phyloP scores from a whole-genome alignment of 169 alveolate genomes.

The Plasmodium gaboni region DNA sequence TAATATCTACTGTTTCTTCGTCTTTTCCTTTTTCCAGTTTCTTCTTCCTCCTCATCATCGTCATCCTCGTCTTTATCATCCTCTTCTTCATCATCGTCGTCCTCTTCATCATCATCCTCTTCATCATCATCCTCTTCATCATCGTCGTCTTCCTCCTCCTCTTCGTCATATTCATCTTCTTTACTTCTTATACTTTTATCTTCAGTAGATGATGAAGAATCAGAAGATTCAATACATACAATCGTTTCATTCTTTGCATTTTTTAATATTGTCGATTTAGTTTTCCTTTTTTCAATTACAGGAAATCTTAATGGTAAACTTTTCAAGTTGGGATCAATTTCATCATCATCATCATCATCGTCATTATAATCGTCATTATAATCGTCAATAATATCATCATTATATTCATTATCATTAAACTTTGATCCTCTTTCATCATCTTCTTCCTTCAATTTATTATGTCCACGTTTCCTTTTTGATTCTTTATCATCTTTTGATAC shows the following conservation, averaged over 20 bases:
- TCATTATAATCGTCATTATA: not conserved
- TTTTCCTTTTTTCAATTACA: conserved; percentile 6
- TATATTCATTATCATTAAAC: not conserved
- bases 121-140: conserved; percentile 10
- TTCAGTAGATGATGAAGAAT: conserved; percentile 34
- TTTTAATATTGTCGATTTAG: not conserved
- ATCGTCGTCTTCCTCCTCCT: not conserved
- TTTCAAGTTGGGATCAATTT: not conserved
- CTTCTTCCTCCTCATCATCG: not conserved
- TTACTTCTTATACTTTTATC: conserved; percentile 16
- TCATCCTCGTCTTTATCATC: not conserved
- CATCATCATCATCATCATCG: not conserved
- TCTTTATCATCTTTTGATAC: no score
- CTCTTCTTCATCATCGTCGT: not conserved
- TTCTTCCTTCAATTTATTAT: no score
- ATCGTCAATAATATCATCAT: not conserved
- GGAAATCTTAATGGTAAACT: no score
- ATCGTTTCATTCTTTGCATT: conserved; percentile 5
- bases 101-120: not conserved
- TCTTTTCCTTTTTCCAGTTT: not conserved
- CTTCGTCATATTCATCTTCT: conserved; percentile 3
- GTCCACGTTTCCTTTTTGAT: no score
- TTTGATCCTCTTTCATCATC: not conserved
- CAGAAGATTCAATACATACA: conserved; percentile 14
- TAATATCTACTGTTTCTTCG: not conserved